Evolutionary conservation across 495 filamentous ascomycete species (phyloP), one percentile per base, ranked within the genome.

Genomic region (Geoglossum glabrum): DNA sequence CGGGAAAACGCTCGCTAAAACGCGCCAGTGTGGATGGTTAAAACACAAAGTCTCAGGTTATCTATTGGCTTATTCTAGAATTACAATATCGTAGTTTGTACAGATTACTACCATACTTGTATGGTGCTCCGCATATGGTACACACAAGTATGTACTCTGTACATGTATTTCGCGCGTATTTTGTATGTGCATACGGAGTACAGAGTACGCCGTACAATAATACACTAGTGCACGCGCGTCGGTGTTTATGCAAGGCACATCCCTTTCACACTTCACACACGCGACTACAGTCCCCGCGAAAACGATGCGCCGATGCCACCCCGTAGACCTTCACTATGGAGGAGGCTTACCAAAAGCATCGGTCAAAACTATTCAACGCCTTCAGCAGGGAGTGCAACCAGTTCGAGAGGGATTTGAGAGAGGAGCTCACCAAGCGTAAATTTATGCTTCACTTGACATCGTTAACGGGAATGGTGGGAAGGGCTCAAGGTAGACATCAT

Each of bases 271-370:
- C 36, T 3, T 4, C 40, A 3, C 23, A 21, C n/a, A 10, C 17
- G 17, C 17, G 3, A 5, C 40, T 45, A 45, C 10, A 21, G 40
- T 9, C 23, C 23, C 6, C 10, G 17, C 10, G 40, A 19, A 45
- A 19, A 45, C n/a, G 10, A 45, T 2, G 3, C n/a, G n/a, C 40
- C 5, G 40, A 19, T 45, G 40, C 17, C n/a, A n/a, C n/a, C n/a
- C n/a, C n/a, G n/a, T 40, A 40, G 54, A 28, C 54, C 11, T 34
- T 30, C 36, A 21, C 27, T n/a, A 61, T 61, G 59, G 59, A 61
- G 59, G 59, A 61, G 27, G 47, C 28, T 25, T 36, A 59, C 21
- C 21, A 61, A 26, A 61, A 52, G 26, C 59, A 61, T 52, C 34
- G 59, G 11, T 31, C 30, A 13, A 31, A 36, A 10, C 30, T 61